These are phyloP conservation scores for Chrysoporthe puriensis DNA, from an alignment of 2,329 filamentous ascomycete genomes.

Conservation along the genomic window DNA sequence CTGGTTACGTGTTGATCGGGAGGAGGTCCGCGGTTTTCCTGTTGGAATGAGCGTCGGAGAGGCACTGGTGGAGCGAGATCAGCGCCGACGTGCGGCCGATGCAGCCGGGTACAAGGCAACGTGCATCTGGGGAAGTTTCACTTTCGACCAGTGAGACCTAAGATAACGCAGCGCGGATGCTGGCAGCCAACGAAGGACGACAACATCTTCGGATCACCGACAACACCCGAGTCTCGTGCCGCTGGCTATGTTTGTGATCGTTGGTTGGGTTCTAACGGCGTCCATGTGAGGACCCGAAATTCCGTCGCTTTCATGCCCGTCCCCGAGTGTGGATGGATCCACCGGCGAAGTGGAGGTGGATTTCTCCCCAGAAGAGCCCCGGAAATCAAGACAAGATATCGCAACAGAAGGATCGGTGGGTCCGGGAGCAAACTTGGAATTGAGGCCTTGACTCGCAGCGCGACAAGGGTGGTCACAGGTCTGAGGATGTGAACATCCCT, in stretches of 20 bases:
- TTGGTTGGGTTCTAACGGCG: background rate
- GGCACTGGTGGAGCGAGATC: conserved; percentile 46
- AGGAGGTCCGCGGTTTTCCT: conserved; percentile 45
- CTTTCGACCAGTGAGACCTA: conserved; percentile 39
- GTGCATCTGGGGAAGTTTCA: conserved; percentile 55
- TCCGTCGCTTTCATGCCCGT: background rate
- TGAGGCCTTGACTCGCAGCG: conserved; percentile 4
- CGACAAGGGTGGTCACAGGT: background rate
- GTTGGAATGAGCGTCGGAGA: conserved; percentile 47
- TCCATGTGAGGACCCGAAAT: background rate
- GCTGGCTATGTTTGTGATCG: background rate
- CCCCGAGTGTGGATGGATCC: background rate
- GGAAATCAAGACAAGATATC: background rate
- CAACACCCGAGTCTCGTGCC: background rate
- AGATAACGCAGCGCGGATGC: background rate
- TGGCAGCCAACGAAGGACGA: background rate
- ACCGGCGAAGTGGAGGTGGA: conserved; percentile 9
- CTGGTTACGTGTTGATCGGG: conserved; percentile 56
- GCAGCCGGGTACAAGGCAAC: conserved; percentile 50
- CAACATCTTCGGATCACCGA: conserved; percentile 1
- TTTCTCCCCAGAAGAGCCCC: conserved; percentile 7
- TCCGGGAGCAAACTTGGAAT: background rate
- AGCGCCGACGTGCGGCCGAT: conserved; percentile 46
- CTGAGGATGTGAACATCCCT: background rate
- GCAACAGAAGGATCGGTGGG: background rate